Conservation (phyloP, 805 yeast species). For the Cephaloascus albidus region DNA sequence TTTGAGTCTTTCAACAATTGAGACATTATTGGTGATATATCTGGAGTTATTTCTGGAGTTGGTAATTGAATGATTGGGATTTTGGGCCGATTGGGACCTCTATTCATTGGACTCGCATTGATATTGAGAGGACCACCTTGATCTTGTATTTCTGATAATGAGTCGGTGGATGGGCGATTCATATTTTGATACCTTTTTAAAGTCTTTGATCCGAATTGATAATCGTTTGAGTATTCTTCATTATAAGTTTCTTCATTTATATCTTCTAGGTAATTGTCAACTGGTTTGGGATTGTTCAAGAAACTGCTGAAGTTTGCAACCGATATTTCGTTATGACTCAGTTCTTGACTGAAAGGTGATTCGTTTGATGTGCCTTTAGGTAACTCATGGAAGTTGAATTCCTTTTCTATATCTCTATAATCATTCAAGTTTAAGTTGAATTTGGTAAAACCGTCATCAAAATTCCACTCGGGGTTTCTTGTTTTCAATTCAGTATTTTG, state of each 20-base stretch:
- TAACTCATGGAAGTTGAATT: constrained; percentile 38
- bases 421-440: constrained; percentile 50
- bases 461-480: constrained; percentile 19
- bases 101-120: background rate
- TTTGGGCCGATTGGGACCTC: background rate
- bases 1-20: background rate
- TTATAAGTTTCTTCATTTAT: background rate
- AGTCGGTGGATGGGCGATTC: constrained; percentile 1
- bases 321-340: background rate
- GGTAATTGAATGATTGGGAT: constrained; percentile 6
- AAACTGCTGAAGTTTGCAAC: background rate
- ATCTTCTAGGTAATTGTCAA: background rate
- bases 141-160: constrained; percentile 2
- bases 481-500: constrained; percentile 34
- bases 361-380: constrained; percentile 10
- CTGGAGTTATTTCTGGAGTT: constrained; percentile 10
- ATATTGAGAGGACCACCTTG: background rate
- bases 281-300: background rate
- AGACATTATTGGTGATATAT: constrained; percentile 1
- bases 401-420: constrained; percentile 50
- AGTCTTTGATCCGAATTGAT: background rate
- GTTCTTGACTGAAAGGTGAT: constrained; percentile 3
- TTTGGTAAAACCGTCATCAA: constrained; percentile 38
- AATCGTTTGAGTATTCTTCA: background rate
- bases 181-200: background rate